Conservation (phyloP, 2,329 filamentous ascomycete species). For the Fusarium anthophilum region DNA sequence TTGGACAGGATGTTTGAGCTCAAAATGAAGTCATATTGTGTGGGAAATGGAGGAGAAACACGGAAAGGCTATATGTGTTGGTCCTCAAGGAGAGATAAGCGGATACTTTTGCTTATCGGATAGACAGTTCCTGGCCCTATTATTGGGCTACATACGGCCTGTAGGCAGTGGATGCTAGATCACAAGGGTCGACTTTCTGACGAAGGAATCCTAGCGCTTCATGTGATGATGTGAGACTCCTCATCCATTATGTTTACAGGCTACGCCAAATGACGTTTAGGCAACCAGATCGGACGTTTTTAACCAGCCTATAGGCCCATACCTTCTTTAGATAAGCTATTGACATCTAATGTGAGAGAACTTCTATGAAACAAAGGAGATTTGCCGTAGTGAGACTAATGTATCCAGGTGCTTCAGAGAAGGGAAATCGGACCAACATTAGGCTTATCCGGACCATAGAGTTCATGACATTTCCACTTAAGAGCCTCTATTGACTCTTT, state of each 20-base stretch:
- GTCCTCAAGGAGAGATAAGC: neutral
- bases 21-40: neutral
- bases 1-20: accelerated
- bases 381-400: too few species aligned
- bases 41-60: neutral
- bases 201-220: neutral
- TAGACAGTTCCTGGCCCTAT: neutral
- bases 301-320: accelerated
- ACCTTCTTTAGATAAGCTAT: accelerated
- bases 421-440: neutral
- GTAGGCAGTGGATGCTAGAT: neutral
- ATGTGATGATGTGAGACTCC: neutral
- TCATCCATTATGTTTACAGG: neutral
- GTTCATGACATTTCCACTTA: neutral
- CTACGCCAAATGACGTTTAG: neutral
- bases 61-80: neutral
- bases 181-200: neutral
- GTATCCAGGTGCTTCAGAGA: neutral
- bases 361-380: too few species aligned
- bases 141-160: neutral
- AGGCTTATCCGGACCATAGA: neutral
- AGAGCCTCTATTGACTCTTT: neutral
- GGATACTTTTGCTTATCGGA: neutral
- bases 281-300: accelerated
- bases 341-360: too few species aligned